A percentile compares a stretch with the other conserved stretches of the same genome.
Evolutionary conservation across 495 filamentous ascomycete genomes (phyloP).

Genomic region (Aspergillus heteromorphus): DNA sequence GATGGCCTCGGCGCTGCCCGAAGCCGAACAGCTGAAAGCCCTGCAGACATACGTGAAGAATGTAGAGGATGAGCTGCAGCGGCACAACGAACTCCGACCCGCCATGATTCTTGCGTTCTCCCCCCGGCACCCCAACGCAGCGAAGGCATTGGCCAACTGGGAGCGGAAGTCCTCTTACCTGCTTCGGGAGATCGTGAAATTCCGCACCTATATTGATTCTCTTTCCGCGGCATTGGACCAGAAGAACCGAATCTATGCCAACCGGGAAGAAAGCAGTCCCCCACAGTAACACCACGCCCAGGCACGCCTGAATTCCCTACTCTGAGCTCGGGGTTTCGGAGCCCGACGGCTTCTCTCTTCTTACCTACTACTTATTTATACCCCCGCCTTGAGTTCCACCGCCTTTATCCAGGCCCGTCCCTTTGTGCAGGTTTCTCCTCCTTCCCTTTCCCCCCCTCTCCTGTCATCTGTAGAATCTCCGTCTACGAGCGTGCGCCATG

Average conservation of each 20-base stretch:
- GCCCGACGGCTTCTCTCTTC: too few species aligned
- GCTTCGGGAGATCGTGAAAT: conserved; percentile 93
- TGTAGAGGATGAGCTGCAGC: conserved; percentile 77
- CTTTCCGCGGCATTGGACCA: conserved; percentile 53
- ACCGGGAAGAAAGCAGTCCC: conserved; percentile 21
- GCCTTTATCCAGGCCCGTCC: background rate
- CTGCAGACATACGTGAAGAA: conserved; percentile 74
- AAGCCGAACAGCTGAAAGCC: conserved; percentile 73
- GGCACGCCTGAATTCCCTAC: background rate
- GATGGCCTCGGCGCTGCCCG: conserved; percentile 69
- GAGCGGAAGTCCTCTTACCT: conserved; percentile 90
- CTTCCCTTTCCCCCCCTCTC: background rate
- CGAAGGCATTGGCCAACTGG: conserved; percentile 90
- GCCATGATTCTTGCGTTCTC: conserved; percentile 88
- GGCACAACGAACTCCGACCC: conserved; percentile 78
- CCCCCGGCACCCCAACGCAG: conserved; percentile 73
- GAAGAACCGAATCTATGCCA: conserved; percentile 50
- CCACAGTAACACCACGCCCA: background rate
- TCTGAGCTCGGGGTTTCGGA: too few species aligned
- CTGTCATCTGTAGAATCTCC: background rate
- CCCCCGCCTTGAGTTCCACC: background rate
- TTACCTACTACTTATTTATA: too few species aligned
- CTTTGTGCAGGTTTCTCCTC: background rate
- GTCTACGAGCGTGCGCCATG: background rate
- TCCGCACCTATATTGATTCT: conserved; percentile 86